phyloP scores from a whole-genome alignment of 2,329 filamentous ascomycete genomes.

The Beauveria medogensis region DNA sequence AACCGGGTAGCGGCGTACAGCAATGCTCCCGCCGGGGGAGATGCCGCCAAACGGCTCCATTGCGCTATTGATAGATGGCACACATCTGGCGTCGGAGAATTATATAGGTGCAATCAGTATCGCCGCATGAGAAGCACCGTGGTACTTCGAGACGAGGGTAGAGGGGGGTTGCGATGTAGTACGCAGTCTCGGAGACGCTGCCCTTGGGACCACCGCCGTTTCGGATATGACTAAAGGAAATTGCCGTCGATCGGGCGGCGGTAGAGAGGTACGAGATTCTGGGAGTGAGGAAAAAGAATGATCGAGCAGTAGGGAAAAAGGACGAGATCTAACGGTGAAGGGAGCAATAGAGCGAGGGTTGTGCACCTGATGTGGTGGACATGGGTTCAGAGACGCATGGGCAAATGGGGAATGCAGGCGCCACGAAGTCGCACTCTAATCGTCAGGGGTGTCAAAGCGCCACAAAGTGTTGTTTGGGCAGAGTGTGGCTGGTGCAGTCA shows the following conservation, averaged over 20 bases:
- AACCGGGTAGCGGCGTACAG: slow-evolving; percentile 41
- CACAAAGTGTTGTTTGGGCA: neutral
- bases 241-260: neutral
- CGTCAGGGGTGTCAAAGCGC: neutral
- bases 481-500: slow-evolving; percentile 24
- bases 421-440: neutral
- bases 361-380: slow-evolving; percentile 6
- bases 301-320: neutral
- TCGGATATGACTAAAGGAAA: neutral
- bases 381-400: slow-evolving; percentile 2
- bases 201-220: neutral
- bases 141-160: neutral
- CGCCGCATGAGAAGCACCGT: slow-evolving; percentile 17
- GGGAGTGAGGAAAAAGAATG: neutral
- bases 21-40: slow-evolving; percentile 70
- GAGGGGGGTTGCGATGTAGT: neutral
- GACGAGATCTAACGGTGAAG: neutral
- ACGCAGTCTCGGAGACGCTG: neutral
- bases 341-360: neutral
- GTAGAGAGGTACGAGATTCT: neutral
- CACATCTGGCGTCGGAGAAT: slow-evolving; percentile 37
- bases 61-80: slow-evolving; percentile 31
- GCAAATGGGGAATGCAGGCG: slow-evolving; percentile 2
- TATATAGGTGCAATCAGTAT: slow-evolving; percentile 13
- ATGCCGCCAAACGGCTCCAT: slow-evolving; percentile 70